These are phyloP conservation scores for Opeltia flavorubescens DNA, from an alignment of 495 filamentous ascomycete species.

Conservation along the genomic window DNA sequence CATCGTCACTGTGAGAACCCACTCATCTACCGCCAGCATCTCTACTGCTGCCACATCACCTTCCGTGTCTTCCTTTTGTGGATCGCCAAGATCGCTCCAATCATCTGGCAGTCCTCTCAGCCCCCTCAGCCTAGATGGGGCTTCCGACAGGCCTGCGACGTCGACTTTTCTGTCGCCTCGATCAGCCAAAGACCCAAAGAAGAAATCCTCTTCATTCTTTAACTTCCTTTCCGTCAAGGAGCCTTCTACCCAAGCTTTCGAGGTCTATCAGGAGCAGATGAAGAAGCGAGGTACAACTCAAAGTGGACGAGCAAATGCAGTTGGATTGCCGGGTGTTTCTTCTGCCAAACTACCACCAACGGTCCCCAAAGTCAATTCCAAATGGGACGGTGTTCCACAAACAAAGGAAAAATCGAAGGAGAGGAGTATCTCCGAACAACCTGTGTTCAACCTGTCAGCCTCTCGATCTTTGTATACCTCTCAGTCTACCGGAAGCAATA, in stretches of 20 bases:
- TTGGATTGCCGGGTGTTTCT: constrained; percentile 22
- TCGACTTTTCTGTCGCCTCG: not conserved
- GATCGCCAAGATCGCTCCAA: not conserved
- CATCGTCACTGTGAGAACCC: not conserved
- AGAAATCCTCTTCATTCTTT: constrained; percentile 10
- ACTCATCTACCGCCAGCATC: not conserved
- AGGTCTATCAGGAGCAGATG: constrained; percentile 13
- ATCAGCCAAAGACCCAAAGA: constrained; percentile 4
- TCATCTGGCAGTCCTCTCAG: not conserved
- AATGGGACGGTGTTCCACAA: constrained; percentile 34
- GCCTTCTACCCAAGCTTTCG: constrained; percentile 18
- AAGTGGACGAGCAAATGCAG: constrained; percentile 12
- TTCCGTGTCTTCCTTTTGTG: not conserved
- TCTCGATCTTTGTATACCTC: not conserved
- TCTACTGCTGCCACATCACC: not conserved
- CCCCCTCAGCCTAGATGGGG: constrained; percentile 2
- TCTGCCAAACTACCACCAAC: constrained; percentile 25
- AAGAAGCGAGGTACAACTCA: constrained; percentile 10
- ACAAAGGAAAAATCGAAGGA: constrained; percentile 19
- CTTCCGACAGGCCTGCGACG: not conserved
- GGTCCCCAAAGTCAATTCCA: constrained; percentile 34
- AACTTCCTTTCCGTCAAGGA: constrained; percentile 17
- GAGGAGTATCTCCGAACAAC: constrained; percentile 17
- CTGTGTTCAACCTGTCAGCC: constrained; percentile 4
- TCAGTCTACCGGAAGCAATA: not conserved